These are phyloP conservation scores for Polyporus tsugae DNA, from an alignment of 1,284 basidiomycete species.

Conservation along the genomic window DNA sequence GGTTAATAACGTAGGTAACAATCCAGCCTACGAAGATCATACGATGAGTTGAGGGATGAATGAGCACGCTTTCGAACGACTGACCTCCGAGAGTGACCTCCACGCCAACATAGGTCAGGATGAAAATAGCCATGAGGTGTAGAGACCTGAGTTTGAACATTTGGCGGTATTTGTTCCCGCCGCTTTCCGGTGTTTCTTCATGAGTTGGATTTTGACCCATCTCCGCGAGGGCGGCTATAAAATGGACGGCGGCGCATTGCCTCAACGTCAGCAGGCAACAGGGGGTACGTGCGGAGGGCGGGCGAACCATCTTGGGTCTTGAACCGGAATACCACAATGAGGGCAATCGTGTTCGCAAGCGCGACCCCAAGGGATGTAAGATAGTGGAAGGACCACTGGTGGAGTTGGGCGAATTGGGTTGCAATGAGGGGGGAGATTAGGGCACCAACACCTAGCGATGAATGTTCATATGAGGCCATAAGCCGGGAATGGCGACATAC, in stretches of 20 bases:
- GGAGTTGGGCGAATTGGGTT: slow-evolving; percentile 64
- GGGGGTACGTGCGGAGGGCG: neutral
- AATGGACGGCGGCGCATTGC: neutral
- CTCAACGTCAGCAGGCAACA: neutral
- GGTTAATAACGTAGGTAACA: slow-evolving; percentile 56
- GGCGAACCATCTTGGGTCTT: slow-evolving; percentile 61
- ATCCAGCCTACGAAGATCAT: slow-evolving; percentile 51
- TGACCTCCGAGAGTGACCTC: slow-evolving; percentile 57
- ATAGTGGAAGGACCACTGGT: slow-evolving; percentile 71
- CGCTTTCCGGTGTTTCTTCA: slow-evolving; percentile 15
- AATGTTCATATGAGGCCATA: neutral
- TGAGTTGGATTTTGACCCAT: slow-evolving; percentile 43
- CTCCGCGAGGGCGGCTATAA: slow-evolving; percentile 42
- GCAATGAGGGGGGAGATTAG: slow-evolving; percentile 66
- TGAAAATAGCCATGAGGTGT: slow-evolving; percentile 54
- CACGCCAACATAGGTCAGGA: slow-evolving; percentile 55
- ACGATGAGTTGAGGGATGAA: neutral
- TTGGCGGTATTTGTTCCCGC: slow-evolving; percentile 48
- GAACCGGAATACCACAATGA: slow-evolving; percentile 61
- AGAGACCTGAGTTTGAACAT: slow-evolving; percentile 48
- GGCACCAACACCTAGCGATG: slow-evolving; percentile 61
- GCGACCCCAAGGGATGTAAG: slow-evolving; percentile 66
- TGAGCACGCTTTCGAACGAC: neutral
- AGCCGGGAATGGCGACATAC: neutral
- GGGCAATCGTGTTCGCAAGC: slow-evolving; percentile 49